Percentiles rank a stretch among this genome's conserved stretches.
Evolutionary conservation across 1,139 yeast species (phyloP).

Genomic region (Groenewaldozyma auringiensis): DNA sequence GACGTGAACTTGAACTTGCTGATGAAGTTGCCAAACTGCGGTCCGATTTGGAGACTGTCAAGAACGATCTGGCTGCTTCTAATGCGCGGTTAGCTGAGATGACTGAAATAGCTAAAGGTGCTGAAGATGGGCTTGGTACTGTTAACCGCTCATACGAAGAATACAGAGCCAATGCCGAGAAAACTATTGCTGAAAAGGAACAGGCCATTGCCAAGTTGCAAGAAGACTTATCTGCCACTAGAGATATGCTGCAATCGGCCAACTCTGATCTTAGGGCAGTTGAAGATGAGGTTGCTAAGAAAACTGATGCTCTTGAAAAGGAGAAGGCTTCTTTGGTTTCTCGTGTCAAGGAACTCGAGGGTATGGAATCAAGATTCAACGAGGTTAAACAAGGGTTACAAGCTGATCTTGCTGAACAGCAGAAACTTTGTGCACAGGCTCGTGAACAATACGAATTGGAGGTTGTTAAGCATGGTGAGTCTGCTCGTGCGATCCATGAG

Average conservation of each 20-base stretch:
- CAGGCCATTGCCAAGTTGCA: conserved; percentile 35
- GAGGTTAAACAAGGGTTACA: conserved; percentile 25
- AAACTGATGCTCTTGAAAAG: conserved; percentile 23
- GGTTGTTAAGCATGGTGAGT: conserved; percentile 49
- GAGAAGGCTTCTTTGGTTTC: conserved; percentile 34
- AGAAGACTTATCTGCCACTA: conserved; percentile 25
- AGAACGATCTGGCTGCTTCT: conserved; percentile 42
- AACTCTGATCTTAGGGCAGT: conserved; percentile 20
- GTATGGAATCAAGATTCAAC: conserved; percentile 31
- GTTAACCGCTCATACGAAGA: conserved; percentile 39
- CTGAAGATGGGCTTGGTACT: conserved; percentile 42
- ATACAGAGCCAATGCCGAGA: conserved; percentile 36
- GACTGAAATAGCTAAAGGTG: conserved; percentile 41
- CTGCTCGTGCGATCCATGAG: conserved; percentile 39
- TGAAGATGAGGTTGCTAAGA: conserved; percentile 9
- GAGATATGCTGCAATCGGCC: conserved; percentile 19
- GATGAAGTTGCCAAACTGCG: conserved; percentile 31
- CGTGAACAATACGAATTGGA: conserved; percentile 55
- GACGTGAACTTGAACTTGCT: conserved; percentile 10
- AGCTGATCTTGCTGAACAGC: conserved; percentile 47
- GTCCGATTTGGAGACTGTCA: conserved; percentile 37
- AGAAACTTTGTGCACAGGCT: conserved; percentile 42
- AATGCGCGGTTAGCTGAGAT: conserved; percentile 44
- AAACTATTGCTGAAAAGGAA: conserved; percentile 35
- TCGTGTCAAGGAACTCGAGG: conserved; percentile 39